Evolutionary conservation across 306 rosid genomes (phyloP).

Genomic region (Inga leiocalycina): DNA sequence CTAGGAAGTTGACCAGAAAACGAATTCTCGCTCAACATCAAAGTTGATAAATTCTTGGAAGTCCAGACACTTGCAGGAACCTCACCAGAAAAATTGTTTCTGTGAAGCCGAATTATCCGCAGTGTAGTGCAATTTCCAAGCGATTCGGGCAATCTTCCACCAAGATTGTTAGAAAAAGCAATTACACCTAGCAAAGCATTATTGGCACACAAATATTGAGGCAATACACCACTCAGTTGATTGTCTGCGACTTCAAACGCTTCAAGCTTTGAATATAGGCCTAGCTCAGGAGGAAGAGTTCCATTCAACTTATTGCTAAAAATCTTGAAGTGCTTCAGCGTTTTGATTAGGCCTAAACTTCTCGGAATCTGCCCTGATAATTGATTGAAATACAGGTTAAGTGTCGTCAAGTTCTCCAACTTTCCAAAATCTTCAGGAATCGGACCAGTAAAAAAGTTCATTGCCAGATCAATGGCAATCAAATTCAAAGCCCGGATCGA

Average conservation of each 20-base stretch:
- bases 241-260: constrained; percentile 66
- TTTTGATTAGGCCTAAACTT: constrained; percentile 52
- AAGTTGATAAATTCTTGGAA: constrained; percentile 44
- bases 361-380: constrained; percentile 66
- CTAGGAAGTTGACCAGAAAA: constrained; percentile 75
- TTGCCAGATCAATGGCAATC: constrained; percentile 42
- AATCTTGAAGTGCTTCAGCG: constrained; percentile 44
- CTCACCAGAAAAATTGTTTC: constrained; percentile 69
- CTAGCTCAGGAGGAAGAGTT: constrained; percentile 73
- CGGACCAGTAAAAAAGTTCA: constrained; percentile 67
- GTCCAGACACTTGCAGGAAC: constrained; percentile 74
- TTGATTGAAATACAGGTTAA: constrained; percentile 56
- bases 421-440: constrained; percentile 63
- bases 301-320: constrained; percentile 71
- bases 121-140: constrained; percentile 64
- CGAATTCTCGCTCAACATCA: constrained; percentile 65
- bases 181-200: constrained; percentile 54
- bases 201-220: constrained; percentile 65
- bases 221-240: constrained; percentile 62
- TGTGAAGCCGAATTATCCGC: constrained; percentile 43
- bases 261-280: constrained; percentile 63
- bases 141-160: constrained; percentile 60
- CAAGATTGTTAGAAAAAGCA: constrained; percentile 61
- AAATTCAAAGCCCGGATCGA: constrained; percentile 54
- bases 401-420: constrained; percentile 44